Percentiles rank a stretch among this genome's conserved stretches.
phyloP scores from a whole-genome alignment of 768 basidiomycete species.

The Phylloporus sp. region DNA sequence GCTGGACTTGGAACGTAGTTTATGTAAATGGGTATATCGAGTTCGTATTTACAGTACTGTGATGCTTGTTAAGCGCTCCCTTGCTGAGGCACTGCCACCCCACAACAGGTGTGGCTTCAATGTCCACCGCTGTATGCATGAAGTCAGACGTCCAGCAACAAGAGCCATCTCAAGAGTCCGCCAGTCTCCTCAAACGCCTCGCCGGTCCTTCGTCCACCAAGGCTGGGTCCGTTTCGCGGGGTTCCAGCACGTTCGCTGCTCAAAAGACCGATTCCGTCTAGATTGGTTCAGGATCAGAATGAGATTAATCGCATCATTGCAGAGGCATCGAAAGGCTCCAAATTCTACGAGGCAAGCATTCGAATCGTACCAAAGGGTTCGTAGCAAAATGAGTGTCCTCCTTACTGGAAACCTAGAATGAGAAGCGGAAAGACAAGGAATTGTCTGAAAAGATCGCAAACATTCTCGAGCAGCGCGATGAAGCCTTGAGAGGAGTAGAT shows the following conservation, averaged over 20 bases:
- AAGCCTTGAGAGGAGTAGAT: constrained; percentile 50
- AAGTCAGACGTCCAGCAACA: constrained; percentile 21
- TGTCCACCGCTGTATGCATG: constrained; percentile 15
- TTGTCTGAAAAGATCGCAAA: constrained; percentile 70
- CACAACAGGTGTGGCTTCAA: no score
- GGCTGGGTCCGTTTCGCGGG: constrained; percentile 59
- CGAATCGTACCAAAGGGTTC: not conserved
- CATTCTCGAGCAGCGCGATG: constrained; percentile 62
- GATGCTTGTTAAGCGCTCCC: no score
- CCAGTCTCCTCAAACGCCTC: constrained; percentile 69
- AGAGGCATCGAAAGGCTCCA: constrained; percentile 88
- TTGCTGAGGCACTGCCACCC: no score
- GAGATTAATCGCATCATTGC: constrained; percentile 88
- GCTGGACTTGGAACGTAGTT: constrained; percentile 12
- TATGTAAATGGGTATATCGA: not conserved
- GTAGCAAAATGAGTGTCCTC: constrained; percentile 1
- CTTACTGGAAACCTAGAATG: constrained; percentile 50
- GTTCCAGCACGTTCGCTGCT: not conserved
- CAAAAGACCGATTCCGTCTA: constrained; percentile 22
- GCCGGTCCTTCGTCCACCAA: constrained; percentile 88
- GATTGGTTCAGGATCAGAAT: constrained; percentile 69
- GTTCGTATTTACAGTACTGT: constrained; percentile 1
- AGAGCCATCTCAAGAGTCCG: constrained; percentile 52
- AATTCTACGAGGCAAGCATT: constrained; percentile 77
- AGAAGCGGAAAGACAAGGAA: constrained; percentile 85